These are phyloP conservation scores for Tolypocladium album DNA, from an alignment of 2,329 filamentous ascomycete species.

Conservation along the genomic window DNA sequence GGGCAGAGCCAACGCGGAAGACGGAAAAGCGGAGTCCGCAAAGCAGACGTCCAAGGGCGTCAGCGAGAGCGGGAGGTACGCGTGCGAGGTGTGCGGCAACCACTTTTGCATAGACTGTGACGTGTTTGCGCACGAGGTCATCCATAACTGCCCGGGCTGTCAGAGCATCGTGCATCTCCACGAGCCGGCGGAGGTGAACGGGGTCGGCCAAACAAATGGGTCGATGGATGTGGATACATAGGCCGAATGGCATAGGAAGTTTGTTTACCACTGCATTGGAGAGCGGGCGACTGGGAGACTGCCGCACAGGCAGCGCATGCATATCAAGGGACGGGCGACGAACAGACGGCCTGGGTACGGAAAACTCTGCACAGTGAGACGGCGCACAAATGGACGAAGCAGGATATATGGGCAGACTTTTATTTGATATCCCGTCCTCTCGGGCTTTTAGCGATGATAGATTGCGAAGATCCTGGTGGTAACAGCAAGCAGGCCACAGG, in stretches of 20 bases:
- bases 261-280: background rate
- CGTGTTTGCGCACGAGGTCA: conserved; percentile 83
- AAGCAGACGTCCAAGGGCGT: conserved; percentile 44
- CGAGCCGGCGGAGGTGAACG: conserved; percentile 15
- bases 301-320: background rate
- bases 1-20: conserved; percentile 7
- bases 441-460: background rate
- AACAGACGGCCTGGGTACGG: background rate
- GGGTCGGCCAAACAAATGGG: conserved; percentile 22
- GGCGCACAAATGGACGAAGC: background rate
- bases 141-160: conserved; percentile 95
- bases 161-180: conserved; percentile 33
- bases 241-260: background rate
- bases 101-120: conserved; percentile 99
- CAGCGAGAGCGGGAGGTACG: conserved; percentile 80
- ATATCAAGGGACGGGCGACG: background rate
- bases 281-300: background rate
- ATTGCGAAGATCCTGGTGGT: background rate
- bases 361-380: background rate
- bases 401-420: background rate
- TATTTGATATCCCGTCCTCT: background rate
- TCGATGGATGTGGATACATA: conserved; percentile 31
- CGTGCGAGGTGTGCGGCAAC: conserved; percentile 73
- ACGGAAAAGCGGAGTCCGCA: conserved; percentile 11
- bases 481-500: no score